Evolutionary conservation across 225 moss, liverwort and hornwort genomes (phyloP).

Genomic region (Sphagnum tenellum): DNA sequence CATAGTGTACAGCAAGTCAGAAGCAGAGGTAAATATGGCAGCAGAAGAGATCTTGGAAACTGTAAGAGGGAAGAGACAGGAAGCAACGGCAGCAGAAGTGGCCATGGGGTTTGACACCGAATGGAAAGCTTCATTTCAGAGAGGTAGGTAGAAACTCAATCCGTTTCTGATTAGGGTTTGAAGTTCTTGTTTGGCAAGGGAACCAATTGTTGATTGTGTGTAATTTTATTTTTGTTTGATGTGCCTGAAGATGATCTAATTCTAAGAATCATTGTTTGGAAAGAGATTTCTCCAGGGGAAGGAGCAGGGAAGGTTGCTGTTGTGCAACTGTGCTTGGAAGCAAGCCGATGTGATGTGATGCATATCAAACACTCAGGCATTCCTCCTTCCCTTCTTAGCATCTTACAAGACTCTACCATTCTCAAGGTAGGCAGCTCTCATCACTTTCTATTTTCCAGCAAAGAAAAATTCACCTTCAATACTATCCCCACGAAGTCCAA

Average conservation of each 20-base stretch:
- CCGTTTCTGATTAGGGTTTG: not conserved
- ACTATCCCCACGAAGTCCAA: no score
- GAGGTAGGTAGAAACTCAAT: slow-evolving; percentile 18
- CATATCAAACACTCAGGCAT: slow-evolving; percentile 64
- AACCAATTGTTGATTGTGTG: not conserved
- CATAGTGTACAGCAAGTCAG: slow-evolving; percentile 69
- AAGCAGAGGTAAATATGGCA: slow-evolving; percentile 54
- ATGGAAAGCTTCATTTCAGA: slow-evolving; percentile 58
- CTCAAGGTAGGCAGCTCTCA: slow-evolving; percentile 31
- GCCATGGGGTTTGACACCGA: slow-evolving; percentile 71
- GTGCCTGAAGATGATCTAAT: not conserved
- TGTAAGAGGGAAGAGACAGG: slow-evolving; percentile 24
- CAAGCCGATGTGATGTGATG: slow-evolving; percentile 68
- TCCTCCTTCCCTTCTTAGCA: slow-evolving; percentile 38
- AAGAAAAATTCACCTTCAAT: no score
- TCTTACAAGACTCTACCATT: slow-evolving; percentile 52
- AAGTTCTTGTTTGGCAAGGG: not conserved
- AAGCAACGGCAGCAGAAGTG: slow-evolving; percentile 20
- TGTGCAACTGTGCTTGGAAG: slow-evolving; percentile 57
- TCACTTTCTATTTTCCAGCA: no score
- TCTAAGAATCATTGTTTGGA: slow-evolving; percentile 2
- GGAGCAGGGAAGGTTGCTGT: slow-evolving; percentile 55
- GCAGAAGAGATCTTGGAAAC: slow-evolving; percentile 40
- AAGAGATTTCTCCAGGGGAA: slow-evolving; percentile 23
- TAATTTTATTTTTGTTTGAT: slow-evolving; percentile 3